Percentiles rank a stretch among this genome's conserved stretches.
Evolutionary conservation across 495 filamentous ascomycete species (phyloP).

Genomic region (Glarea lozoyensis): DNA sequence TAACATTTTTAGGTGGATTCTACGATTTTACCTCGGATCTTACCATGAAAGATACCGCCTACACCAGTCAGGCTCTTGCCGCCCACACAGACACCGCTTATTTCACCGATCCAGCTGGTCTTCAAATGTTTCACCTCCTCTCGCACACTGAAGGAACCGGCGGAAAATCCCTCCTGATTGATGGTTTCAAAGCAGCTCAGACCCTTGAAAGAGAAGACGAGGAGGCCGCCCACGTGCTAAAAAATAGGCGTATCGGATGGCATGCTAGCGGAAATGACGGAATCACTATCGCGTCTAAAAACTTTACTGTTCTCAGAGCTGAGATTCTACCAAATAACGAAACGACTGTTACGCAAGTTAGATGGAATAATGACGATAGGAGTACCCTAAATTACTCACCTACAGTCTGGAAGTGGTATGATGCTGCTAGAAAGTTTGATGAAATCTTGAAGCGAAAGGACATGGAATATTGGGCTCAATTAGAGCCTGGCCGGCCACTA

Average conservation of each 20-base stretch:
- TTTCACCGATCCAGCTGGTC: constrained; percentile 79
- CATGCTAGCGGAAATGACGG: constrained; percentile 84
- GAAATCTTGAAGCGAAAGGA: constrained; percentile 44
- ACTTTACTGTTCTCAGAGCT: constrained; percentile 57
- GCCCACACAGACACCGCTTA: constrained; percentile 92
- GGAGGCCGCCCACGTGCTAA: constrained; percentile 42
- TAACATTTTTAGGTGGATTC: constrained; percentile 55
- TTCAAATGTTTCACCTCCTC: constrained; percentile 85
- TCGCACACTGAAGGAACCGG: constrained; percentile 61
- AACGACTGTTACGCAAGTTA: constrained; percentile 47
- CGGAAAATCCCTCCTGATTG: constrained; percentile 68
- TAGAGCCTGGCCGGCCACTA: constrained; percentile 68
- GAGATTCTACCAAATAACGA: constrained; percentile 15
- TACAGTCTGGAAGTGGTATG: constrained; percentile 76
- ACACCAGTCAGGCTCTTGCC: constrained; percentile 66
- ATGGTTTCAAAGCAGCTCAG: constrained; percentile 67
- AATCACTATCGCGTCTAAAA: constrained; percentile 55
- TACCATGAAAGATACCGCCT: constrained; percentile 84
- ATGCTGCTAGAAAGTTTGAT: constrained; percentile 59
- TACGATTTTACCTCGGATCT: constrained; percentile 92
- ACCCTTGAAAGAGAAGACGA: constrained; percentile 40
- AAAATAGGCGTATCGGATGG: constrained; percentile 44
- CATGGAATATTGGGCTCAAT: constrained; percentile 62
- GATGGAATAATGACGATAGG: constrained; percentile 91
- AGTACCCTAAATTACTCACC: constrained; percentile 40